Base-by-base conservation (phyloP, 352 stramenopile species). In the Pythium rishiriense region DNA sequence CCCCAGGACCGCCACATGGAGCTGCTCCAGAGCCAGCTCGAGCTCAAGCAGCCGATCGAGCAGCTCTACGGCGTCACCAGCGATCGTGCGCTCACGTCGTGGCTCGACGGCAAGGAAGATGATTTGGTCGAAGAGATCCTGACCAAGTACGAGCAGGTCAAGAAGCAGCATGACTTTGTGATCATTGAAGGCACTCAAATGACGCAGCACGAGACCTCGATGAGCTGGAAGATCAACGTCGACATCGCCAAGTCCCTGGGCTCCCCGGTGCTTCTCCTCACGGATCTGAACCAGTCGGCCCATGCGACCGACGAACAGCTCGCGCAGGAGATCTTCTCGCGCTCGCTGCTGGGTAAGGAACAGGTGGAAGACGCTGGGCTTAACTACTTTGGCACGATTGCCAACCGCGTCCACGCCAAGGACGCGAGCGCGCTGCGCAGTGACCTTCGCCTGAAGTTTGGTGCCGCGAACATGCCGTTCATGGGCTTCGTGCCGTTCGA, bases 191-290 rank as follows among this genome's bases (percentile, higher is more conserved):
- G 84, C n/a, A 83, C 82, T 10, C 74, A 80, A 53, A 58, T 93
- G 42, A 78, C 79, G 26, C 70, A 85, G 58, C 75, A 86, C 70
- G 82, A 93, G 53, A 81, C 79, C 31, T 73, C 77, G 5, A 83
- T 88, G 76, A 89, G 79, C 70, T 93, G 82, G 84, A 87, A 89
- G 52, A 79, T 93, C 55, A 89, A 93, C 58, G 73, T 81, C 17
- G 82, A 93, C 57, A 84, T 93, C 58, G 84, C 84, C 56, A 89
- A 87, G 48, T 76, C 82, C 24, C 68, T 93, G 9, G 82, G 82
- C 10, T 71, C 82, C 6, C 81, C 81, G 7, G 76, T 93, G 48
- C 61, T 93, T 6, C 69, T 87, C 24, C 66, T 89, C 17, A 80
- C 75, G n/a, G 84, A 93, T 56, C 74, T 88, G 31, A 65, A 58